A percentile compares a stretch with the other conserved stretches of the same genome.
phyloP scores from a whole-genome alignment of 164 flowering plant genomes.

The Magnolia officinalis region DNA sequence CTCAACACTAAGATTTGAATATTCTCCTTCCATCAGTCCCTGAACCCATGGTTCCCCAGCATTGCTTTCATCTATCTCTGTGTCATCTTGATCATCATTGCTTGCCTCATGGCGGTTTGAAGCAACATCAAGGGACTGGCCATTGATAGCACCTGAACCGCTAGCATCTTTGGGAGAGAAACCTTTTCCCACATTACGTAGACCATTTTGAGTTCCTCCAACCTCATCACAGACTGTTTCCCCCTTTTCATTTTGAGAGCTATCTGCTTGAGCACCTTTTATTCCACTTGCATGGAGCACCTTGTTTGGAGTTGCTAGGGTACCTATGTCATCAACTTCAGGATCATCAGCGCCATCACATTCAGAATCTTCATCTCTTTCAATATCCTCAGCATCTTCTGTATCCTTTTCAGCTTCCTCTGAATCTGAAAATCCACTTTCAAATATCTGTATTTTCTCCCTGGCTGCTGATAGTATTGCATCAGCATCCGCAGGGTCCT shows the following conservation, averaged over 20 bases:
- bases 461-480: slow-evolving; percentile 66
- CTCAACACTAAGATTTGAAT: slow-evolving; percentile 75
- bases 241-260: slow-evolving; percentile 29
- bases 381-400: slow-evolving; percentile 56
- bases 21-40: slow-evolving; percentile 83
- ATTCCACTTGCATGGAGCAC: slow-evolving; percentile 16
- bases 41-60: slow-evolving; percentile 85
- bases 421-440: slow-evolving; percentile 52
- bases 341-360: slow-evolving; percentile 74
- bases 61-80: slow-evolving; percentile 69
- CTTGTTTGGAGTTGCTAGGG: slow-evolving; percentile 26
- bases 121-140: slow-evolving; percentile 25
- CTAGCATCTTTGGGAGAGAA: slow-evolving; percentile 28
- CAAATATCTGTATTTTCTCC: slow-evolving; percentile 58
- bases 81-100: slow-evolving; percentile 40
- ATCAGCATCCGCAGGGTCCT: slow-evolving; percentile 79
- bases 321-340: slow-evolving; percentile 61
- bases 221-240: slow-evolving; percentile 20
- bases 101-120: slow-evolving; percentile 16
- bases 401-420: slow-evolving; percentile 56
- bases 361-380: slow-evolving; percentile 78
- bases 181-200: slow-evolving; percentile 22
- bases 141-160: slow-evolving; percentile 22
- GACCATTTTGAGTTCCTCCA: slow-evolving; percentile 24
- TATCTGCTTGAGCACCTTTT: slow-evolving; percentile 14